Percentiles rank a stretch among this genome's conserved stretches.
Evolutionary conservation across 352 stramenopile genomes (phyloP).

Genomic region (Phytophthora rubi): DNA sequence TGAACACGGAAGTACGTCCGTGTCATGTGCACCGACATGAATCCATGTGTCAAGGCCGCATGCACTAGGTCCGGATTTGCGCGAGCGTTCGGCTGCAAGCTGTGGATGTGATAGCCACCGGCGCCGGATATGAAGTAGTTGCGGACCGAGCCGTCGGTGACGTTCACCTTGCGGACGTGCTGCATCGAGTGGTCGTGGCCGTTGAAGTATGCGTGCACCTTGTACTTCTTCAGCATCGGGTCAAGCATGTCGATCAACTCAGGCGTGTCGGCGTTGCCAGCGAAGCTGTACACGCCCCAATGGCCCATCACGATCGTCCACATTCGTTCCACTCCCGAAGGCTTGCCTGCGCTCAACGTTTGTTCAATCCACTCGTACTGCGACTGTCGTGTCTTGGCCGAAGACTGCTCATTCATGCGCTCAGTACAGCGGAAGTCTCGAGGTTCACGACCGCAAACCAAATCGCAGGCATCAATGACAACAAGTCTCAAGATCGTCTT

Average conservation of each 20-base stretch:
- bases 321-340: slow-evolving; percentile 74
- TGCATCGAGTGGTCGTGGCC: slow-evolving; percentile 88
- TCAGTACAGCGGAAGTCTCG: slow-evolving; percentile 80
- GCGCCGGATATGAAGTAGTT: slow-evolving; percentile 87
- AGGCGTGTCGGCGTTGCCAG: slow-evolving; percentile 78
- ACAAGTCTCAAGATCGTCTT: slow-evolving; percentile 85
- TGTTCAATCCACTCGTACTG: slow-evolving; percentile 87
- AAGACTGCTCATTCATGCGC: slow-evolving; percentile 83
- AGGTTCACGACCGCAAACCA: slow-evolving; percentile 83
- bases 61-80: slow-evolving; percentile 77
- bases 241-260: slow-evolving; percentile 80
- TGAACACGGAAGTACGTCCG: slow-evolving; percentile 74
- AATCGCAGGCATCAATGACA: slow-evolving; percentile 81
- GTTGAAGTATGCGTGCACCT: slow-evolving; percentile 89
- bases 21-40: slow-evolving; percentile 85
- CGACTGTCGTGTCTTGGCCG: slow-evolving; percentile 50
- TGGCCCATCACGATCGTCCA: slow-evolving; percentile 88
- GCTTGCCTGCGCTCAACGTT: slow-evolving; percentile 61
- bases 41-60: slow-evolving; percentile 84
- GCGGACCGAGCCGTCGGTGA: slow-evolving; percentile 46
- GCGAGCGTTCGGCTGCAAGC: slow-evolving; percentile 69
- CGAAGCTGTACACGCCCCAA: slow-evolving; percentile 87
- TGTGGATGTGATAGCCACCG: slow-evolving; percentile 75
- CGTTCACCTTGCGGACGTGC: slow-evolving; percentile 64
- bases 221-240: slow-evolving; percentile 80